Base-by-base conservation (phyloP, 2,329 filamentous ascomycete genomes). In the Beauveria scarabaeidicola region DNA sequence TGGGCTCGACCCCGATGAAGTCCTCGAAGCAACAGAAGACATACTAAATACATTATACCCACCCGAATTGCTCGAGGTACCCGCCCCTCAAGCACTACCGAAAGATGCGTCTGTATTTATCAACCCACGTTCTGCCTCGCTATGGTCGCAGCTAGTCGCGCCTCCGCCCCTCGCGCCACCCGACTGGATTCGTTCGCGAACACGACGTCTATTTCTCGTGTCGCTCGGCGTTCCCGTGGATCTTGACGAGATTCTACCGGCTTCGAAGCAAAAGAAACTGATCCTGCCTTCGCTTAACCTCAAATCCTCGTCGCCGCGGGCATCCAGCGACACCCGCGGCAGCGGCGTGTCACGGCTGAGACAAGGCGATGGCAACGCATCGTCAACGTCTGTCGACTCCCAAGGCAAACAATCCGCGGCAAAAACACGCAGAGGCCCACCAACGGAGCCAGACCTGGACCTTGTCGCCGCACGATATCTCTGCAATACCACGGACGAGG, bases 181-280 rank as follows among this genome's bases (percentile, higher is more conserved):
- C 0, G 94, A 99, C 73, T 99, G 94, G 94, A 95, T 97, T 61
- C 90, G 94, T 64, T 96, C 91, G 56, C 90, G 92, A 55, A 99
- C 96, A 66, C 87, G 94, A 57, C 89, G 94, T 29, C 83, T 99
- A 27, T 99, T 99, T 72, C 85, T 99, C 46, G 92, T 99, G 58
- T 97, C 92, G 1, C 83, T 99, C 0, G 94, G 94, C 19, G 94
- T 99, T 0, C 94, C 94, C 1, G 91, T 99, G 48, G 94, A 99
- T 68, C 81, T 99, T 0, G 94, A 99, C 73, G 94, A 99, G 76
- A 97, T 99, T 59, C 83, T 99, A 8, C 94, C 94, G 0, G 92
- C 93, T 0, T 96, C 90, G 13, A 97, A 97, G 74, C 94, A 99
- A 72, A 97, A 97, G 81, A 97, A 97, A 71, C 86, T 99, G 19